A percentile compares a stretch with the other conserved stretches of the same genome.
Conservation (phyloP, 768 basidiomycete genomes). For the Naganishia vishniacii region DNA sequence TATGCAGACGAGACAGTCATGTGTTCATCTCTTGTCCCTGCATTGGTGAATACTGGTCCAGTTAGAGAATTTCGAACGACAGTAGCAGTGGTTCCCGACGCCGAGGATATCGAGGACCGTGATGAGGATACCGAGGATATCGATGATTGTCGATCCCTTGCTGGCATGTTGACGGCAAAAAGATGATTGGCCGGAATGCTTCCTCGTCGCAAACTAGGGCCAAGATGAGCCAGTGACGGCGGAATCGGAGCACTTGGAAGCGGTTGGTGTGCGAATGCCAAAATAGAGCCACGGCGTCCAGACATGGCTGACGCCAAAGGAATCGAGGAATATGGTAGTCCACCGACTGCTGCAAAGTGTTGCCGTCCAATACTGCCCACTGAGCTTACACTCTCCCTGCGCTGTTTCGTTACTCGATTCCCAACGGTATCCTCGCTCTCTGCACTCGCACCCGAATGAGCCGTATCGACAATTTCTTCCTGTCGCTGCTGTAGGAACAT, state of each 20-base stretch:
- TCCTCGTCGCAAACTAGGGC: neutral
- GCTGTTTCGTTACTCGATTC: neutral
- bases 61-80: neutral
- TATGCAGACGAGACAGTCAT: constrained; percentile 22
- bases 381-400: neutral
- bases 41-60: constrained; percentile 19
- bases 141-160: constrained; percentile 6
- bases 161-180: neutral
- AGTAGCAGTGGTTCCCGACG: constrained; percentile 10
- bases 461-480: neutral
- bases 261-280: constrained; percentile 11
- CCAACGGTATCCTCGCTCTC: no score
- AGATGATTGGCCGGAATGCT: neutral
- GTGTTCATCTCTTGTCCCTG: constrained; percentile 16
- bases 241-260: constrained; percentile 4
- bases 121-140: neutral
- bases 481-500: neutral
- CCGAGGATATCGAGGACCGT: constrained; percentile 13
- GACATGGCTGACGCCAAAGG: neutral
- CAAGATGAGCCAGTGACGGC: constrained; percentile 9
- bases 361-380: neutral
- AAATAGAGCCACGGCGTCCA: neutral
- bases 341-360: neutral
- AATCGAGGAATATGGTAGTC: neutral
- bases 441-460: neutral